Evolutionary conservation across 1,139 yeast species (phyloP), one percentile per base, ranked within the genome.

Genomic region (Geotrichum reessii): DNA sequence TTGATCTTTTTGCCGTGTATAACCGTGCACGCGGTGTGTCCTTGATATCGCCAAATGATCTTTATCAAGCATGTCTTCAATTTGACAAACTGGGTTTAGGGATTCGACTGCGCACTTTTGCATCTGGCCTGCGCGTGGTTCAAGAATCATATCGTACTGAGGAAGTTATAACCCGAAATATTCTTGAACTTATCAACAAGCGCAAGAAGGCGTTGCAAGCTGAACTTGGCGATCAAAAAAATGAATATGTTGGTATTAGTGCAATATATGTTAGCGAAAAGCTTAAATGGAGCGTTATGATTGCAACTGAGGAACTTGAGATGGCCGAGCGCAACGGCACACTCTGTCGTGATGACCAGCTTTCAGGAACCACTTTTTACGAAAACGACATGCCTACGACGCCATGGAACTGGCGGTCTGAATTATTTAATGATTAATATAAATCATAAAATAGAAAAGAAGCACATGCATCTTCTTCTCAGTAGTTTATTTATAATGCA

Each of bases 241-340:
- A 24, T 19, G 21, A 24, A 14, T 50, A 21, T 37, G 53, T 60
- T 21, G 87, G 81, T 0, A 71, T 75, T n/a, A 69, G 75, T 2
- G 74, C 76, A 3, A 71, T 73, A 48, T 76, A 81, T 56, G 76
- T 82, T 14, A 79, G 86, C 62, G 80, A 81, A 57, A 79, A 78
- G 62, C 78, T 85, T 62, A 75, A 76, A 42, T 88, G 95, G 92
- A 84, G 92, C 19, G 77, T 85, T 50, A 81, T 83, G 37, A 83
- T 89, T 19, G 80, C 92, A 2, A 76, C 76, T 17, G 95, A 88
- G 67, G 89, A 88, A 63, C 71, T 89, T 19, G 83, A 82, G 58
- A 75, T 78, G 60, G 84, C 87, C 25, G 80, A 87, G 42, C 78
- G 76, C 7, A 69, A 73, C 2, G 93, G 91, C 0, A 72, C 73